Evolutionary conservation across 371 early-diverging fungal genomes (phyloP).

Genomic region (Haplosporangium sp.): DNA sequence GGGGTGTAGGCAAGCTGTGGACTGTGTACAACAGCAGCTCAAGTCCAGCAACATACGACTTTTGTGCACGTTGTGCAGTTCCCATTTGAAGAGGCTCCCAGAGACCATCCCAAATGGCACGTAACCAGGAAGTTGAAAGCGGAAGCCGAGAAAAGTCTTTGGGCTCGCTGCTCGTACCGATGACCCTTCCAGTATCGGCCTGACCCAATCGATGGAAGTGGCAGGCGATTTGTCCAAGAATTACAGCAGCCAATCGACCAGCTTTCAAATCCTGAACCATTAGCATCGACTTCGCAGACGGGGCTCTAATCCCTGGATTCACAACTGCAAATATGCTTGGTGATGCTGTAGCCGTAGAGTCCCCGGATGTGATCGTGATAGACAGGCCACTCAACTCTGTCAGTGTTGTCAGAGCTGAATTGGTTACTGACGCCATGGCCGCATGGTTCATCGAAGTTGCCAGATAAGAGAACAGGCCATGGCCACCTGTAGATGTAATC

Average conservation of each 20-base stretch:
- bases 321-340: conserved; percentile 28
- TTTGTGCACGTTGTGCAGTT: conserved; percentile 34
- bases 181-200: conserved; percentile 34
- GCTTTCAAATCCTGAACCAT: conserved; percentile 53
- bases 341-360: conserved; percentile 7
- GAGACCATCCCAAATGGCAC: conserved; percentile 58
- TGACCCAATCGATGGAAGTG: conserved; percentile 35
- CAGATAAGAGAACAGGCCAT: conserved; percentile 54
- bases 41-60: conserved; percentile 14
- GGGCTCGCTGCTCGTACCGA: conserved; percentile 61
- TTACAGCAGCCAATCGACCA: conserved; percentile 37
- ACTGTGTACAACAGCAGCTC: conserved; percentile 42
- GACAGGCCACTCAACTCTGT: conserved; percentile 41
- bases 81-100: conserved; percentile 55
- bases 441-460: conserved; percentile 42
- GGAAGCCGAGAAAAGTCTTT: conserved; percentile 61
- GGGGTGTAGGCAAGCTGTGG: conserved; percentile 57
- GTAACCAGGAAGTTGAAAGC: conserved; percentile 63
- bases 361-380: conserved; percentile 24
- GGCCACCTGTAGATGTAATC: conserved; percentile 28
- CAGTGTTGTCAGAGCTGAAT: conserved; percentile 40
- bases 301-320: conserved; percentile 26
- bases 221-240: conserved; percentile 43
- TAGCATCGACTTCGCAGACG: conserved; percentile 33
- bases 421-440: conserved; percentile 40